Evolutionary conservation across 2,329 filamentous ascomycete genomes (phyloP), one percentile per base, ranked within the genome.

Genomic region (Amauroascus niger): DNA sequence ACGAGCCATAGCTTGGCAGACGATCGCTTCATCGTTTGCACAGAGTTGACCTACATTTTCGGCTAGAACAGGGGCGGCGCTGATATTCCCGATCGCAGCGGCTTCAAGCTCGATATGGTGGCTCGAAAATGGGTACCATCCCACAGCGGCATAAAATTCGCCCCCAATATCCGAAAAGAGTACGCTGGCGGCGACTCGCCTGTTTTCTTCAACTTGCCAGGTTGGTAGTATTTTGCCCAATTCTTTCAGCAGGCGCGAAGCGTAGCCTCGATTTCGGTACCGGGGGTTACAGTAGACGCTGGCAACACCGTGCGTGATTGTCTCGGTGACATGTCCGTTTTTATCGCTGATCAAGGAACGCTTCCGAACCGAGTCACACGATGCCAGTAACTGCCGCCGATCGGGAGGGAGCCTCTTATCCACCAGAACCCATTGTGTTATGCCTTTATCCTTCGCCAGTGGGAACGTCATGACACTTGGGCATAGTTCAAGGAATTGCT

Each of bases 391-490:
- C 3, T 75, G 78, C 24, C 79, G 75, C 16, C 68, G 59, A 24
- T 72, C 65, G 0, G 72, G 69, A 1, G 67, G 57, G 46, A 67
- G 56, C 37, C 62, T 53, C 49, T 61, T 60, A 53, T 79, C 72
- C 3, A 81, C 82, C 28, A 87, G 74, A 52, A 86, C 77, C 83
- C 83, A 86, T 59, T 78, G 74, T 11, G 76, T 76, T 57, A 85
- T 71, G 37, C 82, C 81, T 37, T 77, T 78, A 57, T 82, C 67
- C 48, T 73, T 72, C 13, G 81, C 75, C 16, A 86, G 71, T 6
- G 82, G 77, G 0, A 81, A 74, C 1, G 75, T 78, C 8, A 75
- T 73, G 8, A 86, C 73, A 63, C 77, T 77, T 14, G 67, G 65
- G 64, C 85, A 83, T 43, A 84, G 78, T 41, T 74, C 66, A 37